These are phyloP conservation scores for Fusarium sp. DNA, from an alignment of 2,329 filamentous ascomycete species.

Conservation along the genomic window DNA sequence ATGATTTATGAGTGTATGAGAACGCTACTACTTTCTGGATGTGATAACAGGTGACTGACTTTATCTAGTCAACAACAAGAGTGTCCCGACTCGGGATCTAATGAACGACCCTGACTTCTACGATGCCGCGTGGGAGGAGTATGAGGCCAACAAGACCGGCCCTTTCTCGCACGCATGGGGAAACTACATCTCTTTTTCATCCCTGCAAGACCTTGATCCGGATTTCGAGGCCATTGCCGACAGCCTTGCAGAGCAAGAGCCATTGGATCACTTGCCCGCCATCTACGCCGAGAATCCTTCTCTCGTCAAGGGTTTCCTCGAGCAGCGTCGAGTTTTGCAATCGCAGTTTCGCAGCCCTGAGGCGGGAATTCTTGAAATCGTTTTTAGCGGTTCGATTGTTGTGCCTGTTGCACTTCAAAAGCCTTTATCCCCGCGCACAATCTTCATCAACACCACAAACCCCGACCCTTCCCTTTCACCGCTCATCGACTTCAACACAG, in stretches of 20 bases:
- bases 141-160: constrained; percentile 36
- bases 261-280: constrained; percentile 28
- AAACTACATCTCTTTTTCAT: constrained; percentile 36
- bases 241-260: constrained; percentile 22
- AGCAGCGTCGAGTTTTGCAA: constrained; percentile 21
- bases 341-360: constrained; percentile 29
- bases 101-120: constrained; percentile 42
- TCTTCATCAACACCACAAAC: constrained; percentile 38
- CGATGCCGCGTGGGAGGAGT: constrained; percentile 38
- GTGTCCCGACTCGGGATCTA: constrained; percentile 14
- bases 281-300: constrained; percentile 33
- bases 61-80: constrained; percentile 17
- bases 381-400: constrained; percentile 28
- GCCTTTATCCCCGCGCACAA: constrained; percentile 38
- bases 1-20: not conserved
- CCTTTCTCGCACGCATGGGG: constrained; percentile 41
- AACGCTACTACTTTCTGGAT: too few species aligned
- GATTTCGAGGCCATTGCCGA: constrained; percentile 16
- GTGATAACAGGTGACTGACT: not conserved
- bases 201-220: constrained; percentile 25
- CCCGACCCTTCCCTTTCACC: constrained; percentile 31
- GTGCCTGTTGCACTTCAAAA: constrained; percentile 38
- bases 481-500: constrained; percentile 38
- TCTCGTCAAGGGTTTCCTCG: constrained; percentile 20
- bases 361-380: constrained; percentile 34